Conservation (phyloP, 257 asterid species). For the Ligustrum vulgare region DNA sequence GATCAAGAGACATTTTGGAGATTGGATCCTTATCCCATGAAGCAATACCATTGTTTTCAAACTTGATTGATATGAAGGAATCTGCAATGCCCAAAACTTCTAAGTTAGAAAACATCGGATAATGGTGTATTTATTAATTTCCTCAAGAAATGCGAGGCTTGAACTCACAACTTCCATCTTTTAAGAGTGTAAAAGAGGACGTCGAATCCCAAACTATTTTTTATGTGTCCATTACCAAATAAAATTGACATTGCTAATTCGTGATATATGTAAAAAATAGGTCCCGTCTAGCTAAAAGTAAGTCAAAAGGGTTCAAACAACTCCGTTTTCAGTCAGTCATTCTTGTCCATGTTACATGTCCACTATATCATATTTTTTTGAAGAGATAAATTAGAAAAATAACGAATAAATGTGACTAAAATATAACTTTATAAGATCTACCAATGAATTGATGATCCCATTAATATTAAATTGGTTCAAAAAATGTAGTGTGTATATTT, state of each 20-base stretch:
- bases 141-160: neutral
- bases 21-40: constrained; percentile 49
- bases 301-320: neutral
- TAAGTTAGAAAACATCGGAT: neutral
- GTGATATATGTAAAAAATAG: neutral
- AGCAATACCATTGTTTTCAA: constrained; percentile 68
- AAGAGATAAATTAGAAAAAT: neutral
- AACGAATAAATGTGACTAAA: too few relatives aligned
- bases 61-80: constrained; percentile 83
- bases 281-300: too few relatives aligned
- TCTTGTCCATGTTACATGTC: neutral
- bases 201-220: neutral
- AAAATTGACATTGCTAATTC: neutral
- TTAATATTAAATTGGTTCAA: too few relatives aligned
- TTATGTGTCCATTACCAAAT: neutral
- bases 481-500: too few relatives aligned
- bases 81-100: constrained; percentile 38
- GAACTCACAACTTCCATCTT: neutral
- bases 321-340: too few relatives aligned
- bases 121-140: neutral
- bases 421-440: too few relatives aligned
- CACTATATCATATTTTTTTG: neutral
- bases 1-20: neutral
- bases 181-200: neutral
- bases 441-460: too few relatives aligned